phyloP scores from a whole-genome alignment of 352 stramenopile species.

The Globisporangium sylvaticum region DNA sequence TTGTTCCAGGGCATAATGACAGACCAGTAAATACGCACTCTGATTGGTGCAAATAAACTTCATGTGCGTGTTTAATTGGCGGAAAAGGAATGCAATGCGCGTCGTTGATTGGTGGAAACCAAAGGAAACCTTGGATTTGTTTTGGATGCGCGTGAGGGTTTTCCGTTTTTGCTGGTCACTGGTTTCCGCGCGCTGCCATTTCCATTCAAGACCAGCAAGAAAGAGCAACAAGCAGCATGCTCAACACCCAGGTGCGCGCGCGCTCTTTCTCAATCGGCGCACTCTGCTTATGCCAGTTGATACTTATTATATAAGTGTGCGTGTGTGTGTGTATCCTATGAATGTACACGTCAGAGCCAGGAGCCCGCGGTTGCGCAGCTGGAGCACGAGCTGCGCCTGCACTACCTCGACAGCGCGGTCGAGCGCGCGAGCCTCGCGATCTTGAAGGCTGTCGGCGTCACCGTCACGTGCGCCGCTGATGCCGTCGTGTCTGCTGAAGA shows the following conservation, averaged over 20 bases:
- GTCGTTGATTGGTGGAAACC: neutral
- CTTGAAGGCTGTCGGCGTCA: slow-evolving; percentile 51
- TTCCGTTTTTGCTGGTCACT: neutral
- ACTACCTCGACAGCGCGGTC: slow-evolving; percentile 57
- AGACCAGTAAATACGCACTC: neutral
- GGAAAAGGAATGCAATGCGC: neutral
- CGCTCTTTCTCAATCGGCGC: neutral
- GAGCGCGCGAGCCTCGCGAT: slow-evolving; percentile 59
- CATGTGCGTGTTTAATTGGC: neutral
- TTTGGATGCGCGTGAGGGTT: neutral
- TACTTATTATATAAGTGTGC: neutral
- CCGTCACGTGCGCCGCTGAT: slow-evolving; percentile 9
- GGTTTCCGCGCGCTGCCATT: neutral
- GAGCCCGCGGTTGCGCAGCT: slow-evolving; percentile 7
- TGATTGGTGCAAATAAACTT: neutral
- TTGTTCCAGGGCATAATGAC: neutral
- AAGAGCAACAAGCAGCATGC: neutral
- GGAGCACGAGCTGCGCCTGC: slow-evolving; percentile 43
- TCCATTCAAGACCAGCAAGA: neutral
- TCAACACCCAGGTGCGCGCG: neutral
- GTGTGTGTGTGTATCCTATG: neutral
- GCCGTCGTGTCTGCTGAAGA: neutral
- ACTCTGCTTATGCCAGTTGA: neutral
- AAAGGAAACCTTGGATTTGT: neutral
- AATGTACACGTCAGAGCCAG: neutral